Base-by-base conservation (phyloP, 2,329 filamentous ascomycete species). In the Trichophyton schoenleinii region DNA sequence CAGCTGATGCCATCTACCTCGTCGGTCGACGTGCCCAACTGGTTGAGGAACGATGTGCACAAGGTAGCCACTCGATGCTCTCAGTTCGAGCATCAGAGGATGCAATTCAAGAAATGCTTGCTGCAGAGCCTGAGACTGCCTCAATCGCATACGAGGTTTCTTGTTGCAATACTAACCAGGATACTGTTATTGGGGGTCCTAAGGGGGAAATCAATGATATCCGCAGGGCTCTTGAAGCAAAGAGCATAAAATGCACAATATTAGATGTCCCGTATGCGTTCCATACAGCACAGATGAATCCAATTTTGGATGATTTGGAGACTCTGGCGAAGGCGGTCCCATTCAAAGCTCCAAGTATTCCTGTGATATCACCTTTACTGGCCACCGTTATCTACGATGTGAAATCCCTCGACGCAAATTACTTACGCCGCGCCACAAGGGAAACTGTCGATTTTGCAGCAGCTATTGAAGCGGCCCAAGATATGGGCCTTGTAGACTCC, bases 361-460 rank as follows among this genome's bases (percentile, higher is more conserved):
- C 84, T 18, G 74, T 91, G 41, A 79, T 91, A 48, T 91, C 87
- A 22, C 83, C 89, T 18, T 77, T 89, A 1, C 77, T 80, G 52
- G 84, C 83, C 3, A 78, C 81, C 38, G 78, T 87, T 62, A 78
- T 88, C 36, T 75, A 77, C 49, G 83, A 82, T 61, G 77, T 75
- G 58, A 79, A 83, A 57, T 74, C 78, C 48, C 79, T 88, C 68
- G 76, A 80, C 66, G 46, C 46, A 28, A 31, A 11, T 22, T 52
- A 52, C 9, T 25, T 52, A 28, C 46, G 46, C 28, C 53, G 28
- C 74, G 76, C 87, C 64, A 82, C 84, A 18, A 81, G 87, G 15
- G 81, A 89, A 69, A 78, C 86, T 5, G 87, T 91, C 66, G 81
- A 89, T 72, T 87, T 90, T 73, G 77, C 81, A 63, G 81, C 79